Evolutionary conservation across 495 filamentous ascomycete genomes (phyloP).

Genomic region (Patellaria atrata): DNA sequence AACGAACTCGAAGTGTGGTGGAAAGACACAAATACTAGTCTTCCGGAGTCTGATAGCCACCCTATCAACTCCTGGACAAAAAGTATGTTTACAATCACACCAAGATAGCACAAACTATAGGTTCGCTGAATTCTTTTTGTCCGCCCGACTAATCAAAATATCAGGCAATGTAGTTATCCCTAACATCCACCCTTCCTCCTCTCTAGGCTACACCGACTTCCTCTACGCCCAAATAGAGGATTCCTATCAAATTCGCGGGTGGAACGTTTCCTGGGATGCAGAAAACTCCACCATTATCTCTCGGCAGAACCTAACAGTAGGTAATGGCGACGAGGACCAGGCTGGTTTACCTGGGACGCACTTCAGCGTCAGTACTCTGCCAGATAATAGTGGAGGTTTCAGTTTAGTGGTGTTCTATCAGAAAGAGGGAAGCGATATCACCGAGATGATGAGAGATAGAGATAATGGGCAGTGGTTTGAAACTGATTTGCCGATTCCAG

Average conservation of each 20-base stretch:
- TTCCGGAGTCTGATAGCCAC: conserved; percentile 1
- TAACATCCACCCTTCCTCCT: conserved; percentile 12
- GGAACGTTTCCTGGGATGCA: conserved; percentile 17
- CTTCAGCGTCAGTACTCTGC: conserved; percentile 13
- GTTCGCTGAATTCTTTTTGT: not conserved
- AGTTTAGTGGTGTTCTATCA: conserved; percentile 19
- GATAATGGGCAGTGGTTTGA: conserved; percentile 14
- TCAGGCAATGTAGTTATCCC: conserved; percentile 6
- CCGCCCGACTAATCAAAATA: too few species aligned
- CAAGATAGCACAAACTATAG: too few species aligned
- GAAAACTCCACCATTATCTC: conserved; percentile 17
- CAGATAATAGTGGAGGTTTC: conserved; percentile 8
- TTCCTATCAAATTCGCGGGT: conserved; percentile 11
- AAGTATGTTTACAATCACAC: too few species aligned
- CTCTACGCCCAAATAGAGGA: conserved; percentile 18
- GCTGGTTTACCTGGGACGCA: conserved; percentile 18
- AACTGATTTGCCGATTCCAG: conserved; percentile 9
- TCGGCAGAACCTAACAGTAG: conserved; percentile 11
- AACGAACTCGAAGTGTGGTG: conserved; percentile 17
- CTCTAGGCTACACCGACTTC: conserved; percentile 20
- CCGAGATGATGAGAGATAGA: conserved; percentile 12
- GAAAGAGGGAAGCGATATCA: conserved; percentile 17
- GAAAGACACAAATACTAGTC: conserved; percentile 19
- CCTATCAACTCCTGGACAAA: conserved; percentile 18
- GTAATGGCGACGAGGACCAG: conserved; percentile 3